Conservation (phyloP, 129 eudicot genomes). For the Oenanthe sinensis region DNA sequence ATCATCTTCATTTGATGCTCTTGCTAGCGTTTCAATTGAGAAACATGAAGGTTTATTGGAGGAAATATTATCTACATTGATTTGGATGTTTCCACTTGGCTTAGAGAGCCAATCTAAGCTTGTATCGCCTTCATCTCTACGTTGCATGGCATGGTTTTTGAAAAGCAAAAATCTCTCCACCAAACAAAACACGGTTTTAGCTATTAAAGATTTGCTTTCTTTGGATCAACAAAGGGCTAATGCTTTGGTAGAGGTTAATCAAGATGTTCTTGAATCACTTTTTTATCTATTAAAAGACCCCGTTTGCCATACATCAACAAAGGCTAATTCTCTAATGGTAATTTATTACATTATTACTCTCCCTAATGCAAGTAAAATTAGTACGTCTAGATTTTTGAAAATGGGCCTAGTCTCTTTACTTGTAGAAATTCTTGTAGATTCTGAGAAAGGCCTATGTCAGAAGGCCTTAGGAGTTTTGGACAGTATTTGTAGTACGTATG, state of each 20-base stretch:
- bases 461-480: conserved; percentile 58
- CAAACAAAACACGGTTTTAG: conserved; percentile 33
- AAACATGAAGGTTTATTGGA: conserved; percentile 25
- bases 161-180: conserved; percentile 38
- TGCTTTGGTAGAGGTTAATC: conserved; percentile 15
- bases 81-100: conserved; percentile 58
- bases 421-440: conserved; percentile 44
- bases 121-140: conserved; percentile 49
- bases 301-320: conserved; percentile 31
- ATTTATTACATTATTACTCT: conserved; percentile 45
- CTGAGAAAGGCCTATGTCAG: conserved; percentile 53
- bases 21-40: conserved; percentile 32
- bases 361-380: conserved; percentile 1
- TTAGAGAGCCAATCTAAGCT: conserved; percentile 40
- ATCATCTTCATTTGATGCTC: conserved; percentile 40
- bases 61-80: conserved; percentile 42
- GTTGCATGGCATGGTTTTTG: conserved; percentile 53
- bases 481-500: conserved; percentile 21
- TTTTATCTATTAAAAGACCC: conserved; percentile 40
- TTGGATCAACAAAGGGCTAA: conserved; percentile 23
- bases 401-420: conserved; percentile 33
- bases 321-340: conserved; percentile 32
- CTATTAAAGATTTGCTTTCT: conserved; percentile 45
- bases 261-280: conserved; percentile 34
- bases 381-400: conserved; percentile 29